phyloP scores from a whole-genome alignment of 1,139 yeast genomes.

The Zygosaccharomyces pseudobailii region DNA sequence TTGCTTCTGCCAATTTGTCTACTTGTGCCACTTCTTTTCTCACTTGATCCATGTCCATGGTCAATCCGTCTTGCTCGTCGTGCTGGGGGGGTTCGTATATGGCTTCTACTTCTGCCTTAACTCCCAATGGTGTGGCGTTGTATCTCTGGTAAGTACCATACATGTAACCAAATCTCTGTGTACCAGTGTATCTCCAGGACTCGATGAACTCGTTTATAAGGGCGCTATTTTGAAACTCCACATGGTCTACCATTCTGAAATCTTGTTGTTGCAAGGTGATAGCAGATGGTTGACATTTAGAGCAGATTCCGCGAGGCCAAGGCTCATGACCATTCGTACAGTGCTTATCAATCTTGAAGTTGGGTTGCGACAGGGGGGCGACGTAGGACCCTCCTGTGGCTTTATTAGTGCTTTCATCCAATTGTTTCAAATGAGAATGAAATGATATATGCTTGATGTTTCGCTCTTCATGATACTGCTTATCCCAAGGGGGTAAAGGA shows the following conservation, averaged over 20 bases:
- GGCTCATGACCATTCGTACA: constrained; percentile 85
- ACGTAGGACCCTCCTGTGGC: constrained; percentile 65
- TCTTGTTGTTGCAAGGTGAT: constrained; percentile 86
- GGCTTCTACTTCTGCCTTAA: constrained; percentile 89
- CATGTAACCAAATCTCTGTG: constrained; percentile 79
- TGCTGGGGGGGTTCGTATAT: constrained; percentile 90
- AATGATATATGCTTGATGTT: constrained; percentile 85
- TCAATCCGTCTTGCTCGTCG: constrained; percentile 81
- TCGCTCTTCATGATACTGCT: constrained; percentile 64
- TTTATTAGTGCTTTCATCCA: constrained; percentile 62
- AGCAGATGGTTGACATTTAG: constrained; percentile 96
- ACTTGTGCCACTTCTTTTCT: constrained; percentile 59
- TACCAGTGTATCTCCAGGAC: constrained; percentile 84
- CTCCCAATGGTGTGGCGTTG: constrained; percentile 76
- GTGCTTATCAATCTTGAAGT: constrained; percentile 54
- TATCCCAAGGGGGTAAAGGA: constrained; percentile 94
- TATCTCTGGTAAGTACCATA: constrained; percentile 78
- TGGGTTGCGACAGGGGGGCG: constrained; percentile 73
- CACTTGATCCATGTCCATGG: constrained; percentile 43
- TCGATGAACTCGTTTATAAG: constrained; percentile 81
- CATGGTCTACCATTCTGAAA: constrained; percentile 96
- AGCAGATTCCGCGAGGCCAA: constrained; percentile 92
- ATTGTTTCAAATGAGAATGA: constrained; percentile 73
- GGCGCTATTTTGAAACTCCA: constrained; percentile 73
- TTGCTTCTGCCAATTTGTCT: constrained; percentile 49